A percentile compares a stretch with the other conserved stretches of the same genome.
Conservation (phyloP, 768 basidiomycete species). For the Lactifluus pinguis region DNA sequence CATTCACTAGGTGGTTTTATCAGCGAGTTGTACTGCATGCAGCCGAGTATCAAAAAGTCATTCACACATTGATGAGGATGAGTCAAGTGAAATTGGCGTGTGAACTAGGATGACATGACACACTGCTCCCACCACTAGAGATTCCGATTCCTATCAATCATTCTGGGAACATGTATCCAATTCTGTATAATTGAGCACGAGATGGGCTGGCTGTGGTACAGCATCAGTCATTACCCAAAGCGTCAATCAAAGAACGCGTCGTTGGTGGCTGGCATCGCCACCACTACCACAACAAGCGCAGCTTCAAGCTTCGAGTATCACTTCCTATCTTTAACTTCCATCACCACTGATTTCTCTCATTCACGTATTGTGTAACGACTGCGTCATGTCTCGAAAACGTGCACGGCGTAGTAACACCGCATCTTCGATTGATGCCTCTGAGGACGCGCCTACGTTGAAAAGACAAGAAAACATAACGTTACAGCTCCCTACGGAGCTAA, state of each 20-base stretch:
- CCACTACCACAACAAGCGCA: neutral
- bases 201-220: neutral
- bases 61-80: too few species aligned
- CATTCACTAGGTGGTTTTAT: neutral
- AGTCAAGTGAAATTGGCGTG: too few species aligned
- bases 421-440: neutral
- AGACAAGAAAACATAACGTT: neutral
- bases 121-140: too few species aligned
- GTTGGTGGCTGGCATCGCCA: neutral
- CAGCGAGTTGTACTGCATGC: neutral
- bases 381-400: constrained; percentile 1
- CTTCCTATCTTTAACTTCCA: neutral
- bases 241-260: neutral
- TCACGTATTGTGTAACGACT: too few species aligned
- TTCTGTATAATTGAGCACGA: neutral
- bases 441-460: neutral
- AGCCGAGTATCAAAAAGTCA: too few species aligned
- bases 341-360: neutral
- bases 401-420: neutral
- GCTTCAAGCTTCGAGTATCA: neutral
- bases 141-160: too few species aligned
- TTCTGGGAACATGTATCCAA: neutral
- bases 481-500: constrained; percentile 14
- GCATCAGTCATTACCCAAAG: neutral
- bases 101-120: too few species aligned